Evolutionary conservation across 225 moss, liverwort and hornwort species (phyloP), one percentile per base, ranked within the genome.

Genomic region (Bryoerythrophyllum caledonicum): DNA sequence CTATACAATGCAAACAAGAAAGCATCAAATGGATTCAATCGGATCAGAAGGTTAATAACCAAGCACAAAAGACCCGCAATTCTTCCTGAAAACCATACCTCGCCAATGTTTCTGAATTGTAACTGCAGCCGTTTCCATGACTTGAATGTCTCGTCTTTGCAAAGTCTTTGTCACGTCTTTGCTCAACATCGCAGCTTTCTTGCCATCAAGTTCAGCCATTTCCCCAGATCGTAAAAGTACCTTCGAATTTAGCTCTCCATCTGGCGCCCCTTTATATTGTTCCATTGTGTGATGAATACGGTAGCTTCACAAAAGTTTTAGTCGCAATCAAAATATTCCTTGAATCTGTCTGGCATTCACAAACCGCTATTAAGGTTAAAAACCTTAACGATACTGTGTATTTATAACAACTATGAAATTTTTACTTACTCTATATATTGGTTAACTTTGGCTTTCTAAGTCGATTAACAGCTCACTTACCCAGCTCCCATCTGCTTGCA

Each of bases 401-500:
- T 48, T 61, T 23, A 72, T 60, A 14, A 8, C 20, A 48, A 15
- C 43, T 32, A 60, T 9, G 32, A 72, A 60, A 46, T 28, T 38
- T 24, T 8, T 37, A 24, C 24, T 24, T 13, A 37, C 16, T 30
- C 4, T 28, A 27, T 19, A 49, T 17, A 21, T 9, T 34, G 61
- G 49, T 62, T 73, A 23, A 61, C 61, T 69, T 34, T 13, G 48
- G 32, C 57, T 14, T 30, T 57, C 23, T 28, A 15, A 66, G 57
- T 75, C 26, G 9, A 15, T 70, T 21, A 34, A 54, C 43, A 57
- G 74, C 86, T 88, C 80, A 90, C 78, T 88, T 88, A 82, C 86
- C 93, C 59, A 93, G 90, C 66, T 91, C 90, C 82, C 90, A 93
- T 93, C 93, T 91, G 79, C 85, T 91, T 27, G 93, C 88, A 72